Evolutionary conservation across 1,139 yeast genomes (phyloP).

Genomic region (Magnusiomyces paraingens): DNA sequence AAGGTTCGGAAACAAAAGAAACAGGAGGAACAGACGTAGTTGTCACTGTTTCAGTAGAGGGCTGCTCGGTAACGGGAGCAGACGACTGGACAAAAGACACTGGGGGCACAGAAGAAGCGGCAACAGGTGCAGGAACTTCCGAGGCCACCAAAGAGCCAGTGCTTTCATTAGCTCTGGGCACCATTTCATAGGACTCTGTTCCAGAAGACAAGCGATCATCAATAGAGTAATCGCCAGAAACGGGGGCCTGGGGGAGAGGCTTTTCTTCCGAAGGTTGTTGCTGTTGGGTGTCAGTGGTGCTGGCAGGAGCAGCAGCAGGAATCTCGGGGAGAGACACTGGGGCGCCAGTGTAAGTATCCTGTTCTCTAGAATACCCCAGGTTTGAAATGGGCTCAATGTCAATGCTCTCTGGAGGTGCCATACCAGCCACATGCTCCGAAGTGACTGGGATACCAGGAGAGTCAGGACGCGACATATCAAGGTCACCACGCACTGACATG

Average conservation of each 20-base stretch:
- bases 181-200: conserved; percentile 12
- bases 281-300: conserved; percentile 7
- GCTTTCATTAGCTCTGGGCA: conserved; percentile 5
- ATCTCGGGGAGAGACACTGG: conserved; percentile 14
- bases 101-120: too few species aligned
- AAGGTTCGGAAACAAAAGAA: background rate
- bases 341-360: background rate
- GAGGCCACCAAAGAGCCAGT: background rate
- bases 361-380: background rate
- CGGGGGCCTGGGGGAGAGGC: too few species aligned
- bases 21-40: conserved; percentile 1
- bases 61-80: too few species aligned
- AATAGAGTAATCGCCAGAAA: background rate
- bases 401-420: conserved; percentile 27
- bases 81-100: too few species aligned
- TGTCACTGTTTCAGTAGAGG: background rate
- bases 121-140: background rate
- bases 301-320: conserved; percentile 19
- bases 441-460: conserved; percentile 36
- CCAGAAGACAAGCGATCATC: conserved; percentile 1
- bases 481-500: conserved; percentile 76
- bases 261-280: background rate
- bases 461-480: conserved; percentile 55
- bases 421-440: conserved; percentile 30
- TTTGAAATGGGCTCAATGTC: conserved; percentile 8